Percentiles rank a stretch among this genome's conserved stretches.
Conservation (phyloP, 2,329 filamentous ascomycete species). For the Fusarium nisikadoi region DNA sequence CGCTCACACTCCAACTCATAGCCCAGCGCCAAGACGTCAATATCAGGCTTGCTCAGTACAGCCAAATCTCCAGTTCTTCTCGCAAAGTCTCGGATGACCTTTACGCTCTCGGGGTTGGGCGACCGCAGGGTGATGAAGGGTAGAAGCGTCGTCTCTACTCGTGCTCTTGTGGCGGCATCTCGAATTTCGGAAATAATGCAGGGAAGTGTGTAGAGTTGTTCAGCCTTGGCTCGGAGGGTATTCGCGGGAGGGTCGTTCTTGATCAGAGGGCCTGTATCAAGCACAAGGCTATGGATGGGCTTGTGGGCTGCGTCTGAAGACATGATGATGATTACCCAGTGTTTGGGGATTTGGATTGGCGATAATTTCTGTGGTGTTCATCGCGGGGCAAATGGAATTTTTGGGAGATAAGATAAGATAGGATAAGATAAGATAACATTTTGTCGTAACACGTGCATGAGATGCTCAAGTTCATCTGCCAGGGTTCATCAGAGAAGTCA, state of each 20-base stretch:
- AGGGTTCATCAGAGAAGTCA: too few relatives aligned
- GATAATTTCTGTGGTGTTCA: conserved; percentile 43
- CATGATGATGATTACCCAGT: conserved; percentile 33
- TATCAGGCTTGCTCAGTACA: conserved; percentile 88
- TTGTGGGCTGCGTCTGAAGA: conserved; percentile 57
- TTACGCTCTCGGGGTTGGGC: conserved; percentile 80
- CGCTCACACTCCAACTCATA: conserved; percentile 95
- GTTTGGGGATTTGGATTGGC: conserved; percentile 27
- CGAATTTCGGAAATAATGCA: conserved; percentile 89
- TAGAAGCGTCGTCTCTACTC: conserved; percentile 84
- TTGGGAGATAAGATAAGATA: conserved; percentile 34
- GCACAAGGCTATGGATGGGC: conserved; percentile 81
- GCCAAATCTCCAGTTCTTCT: conserved; percentile 88
- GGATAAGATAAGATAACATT: conserved; percentile 31
- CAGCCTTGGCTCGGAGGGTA: conserved; percentile 80
- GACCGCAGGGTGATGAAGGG: conserved; percentile 85
- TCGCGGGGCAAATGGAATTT: conserved; percentile 34
- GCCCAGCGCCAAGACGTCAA: conserved; percentile 87
- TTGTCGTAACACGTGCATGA: neutral
- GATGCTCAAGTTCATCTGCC: too few relatives aligned
- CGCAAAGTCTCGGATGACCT: conserved; percentile 85
- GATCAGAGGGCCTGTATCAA: conserved; percentile 93
- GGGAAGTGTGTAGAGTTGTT: conserved; percentile 83
- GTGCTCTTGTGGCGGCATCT: conserved; percentile 81
- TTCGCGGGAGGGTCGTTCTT: conserved; percentile 90